Evolutionary conservation across 2,329 filamentous ascomycete species (phyloP), one percentile per base, ranked within the genome.

Genomic region (Didymellaceae sp.): DNA sequence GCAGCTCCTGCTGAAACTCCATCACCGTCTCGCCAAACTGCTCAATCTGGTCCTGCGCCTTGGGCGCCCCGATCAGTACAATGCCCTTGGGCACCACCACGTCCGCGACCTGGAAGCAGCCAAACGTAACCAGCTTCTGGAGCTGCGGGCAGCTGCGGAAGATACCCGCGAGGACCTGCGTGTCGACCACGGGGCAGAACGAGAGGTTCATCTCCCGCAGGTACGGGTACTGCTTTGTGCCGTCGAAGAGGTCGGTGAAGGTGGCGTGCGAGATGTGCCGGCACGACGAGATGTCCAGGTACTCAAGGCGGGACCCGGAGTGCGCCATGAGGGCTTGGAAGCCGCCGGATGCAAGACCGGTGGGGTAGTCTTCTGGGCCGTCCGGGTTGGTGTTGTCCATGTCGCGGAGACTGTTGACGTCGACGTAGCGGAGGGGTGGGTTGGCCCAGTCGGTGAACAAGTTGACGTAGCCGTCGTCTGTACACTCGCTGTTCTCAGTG

Each of bases 301-400:
- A 77, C 52, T 80, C 79, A 2, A 97, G 74, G 9, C 75, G 78
- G 1, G 75, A 67, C 4, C 90, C 89, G 0, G 91, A 96, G 68
- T 97, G 93, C 0, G 78, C 75, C 90, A 97, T 96, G 33, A 97
- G 75, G 0, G 90, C 89, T 57, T 81, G 78, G 75, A 97, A 93
- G 0, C 89, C 91, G 5, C 82, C 74, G 0, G 86, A 87, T 43
- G 87, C 90, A 24, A 97, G 80, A 1, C 92, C 93, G 34, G 93
- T 75, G 6, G 82, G 73, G 14, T 62, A 63, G 18, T 82, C 79
- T 47, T 85, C 76, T 0, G 83, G 81, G 37, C 86, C 83, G 17
- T 86, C 82, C 0, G 90, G 87, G 20, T 83, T 82, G 39, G 78
- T 76, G 51, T 90, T 84, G 67, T 96, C 89, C 25, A 95, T 70